These are phyloP conservation scores for Vigna mungo DNA, from an alignment of 306 rosid species.

Conservation along the genomic window DNA sequence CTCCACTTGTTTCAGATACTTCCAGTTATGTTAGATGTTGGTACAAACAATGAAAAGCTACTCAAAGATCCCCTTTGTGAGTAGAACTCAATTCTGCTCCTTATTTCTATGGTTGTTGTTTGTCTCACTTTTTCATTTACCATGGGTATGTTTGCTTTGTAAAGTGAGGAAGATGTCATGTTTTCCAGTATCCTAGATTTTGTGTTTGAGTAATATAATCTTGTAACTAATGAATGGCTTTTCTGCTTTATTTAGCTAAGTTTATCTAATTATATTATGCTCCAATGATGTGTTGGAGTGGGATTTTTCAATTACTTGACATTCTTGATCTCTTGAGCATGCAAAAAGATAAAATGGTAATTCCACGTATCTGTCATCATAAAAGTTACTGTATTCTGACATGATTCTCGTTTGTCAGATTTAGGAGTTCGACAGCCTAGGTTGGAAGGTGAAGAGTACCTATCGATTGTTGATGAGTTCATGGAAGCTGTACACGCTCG, in stretches of 20 bases:
- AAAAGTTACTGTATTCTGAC: conserved; percentile 49
- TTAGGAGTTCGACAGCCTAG: conserved; percentile 89
- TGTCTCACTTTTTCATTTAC: conserved; percentile 20
- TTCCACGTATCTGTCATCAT: conserved; percentile 39
- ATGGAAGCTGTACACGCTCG: conserved; percentile 84
- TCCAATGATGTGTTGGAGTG: conserved; percentile 4
- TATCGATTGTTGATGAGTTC: conserved; percentile 86
- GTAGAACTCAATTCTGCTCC: conserved; percentile 44
- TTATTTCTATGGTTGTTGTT: conserved; percentile 12
- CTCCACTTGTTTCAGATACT: conserved; percentile 66
- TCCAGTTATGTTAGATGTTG: conserved; percentile 91
- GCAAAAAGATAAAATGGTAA: conserved; percentile 18
- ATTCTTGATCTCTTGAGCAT: conserved; percentile 29
- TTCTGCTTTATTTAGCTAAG: conserved; percentile 30
- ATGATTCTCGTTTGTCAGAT: conserved; percentile 68
- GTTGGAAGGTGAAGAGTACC: conserved; percentile 91
- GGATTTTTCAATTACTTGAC: conserved; percentile 19
- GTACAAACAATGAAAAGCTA: conserved; percentile 83
- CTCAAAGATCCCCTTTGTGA: conserved; percentile 85
- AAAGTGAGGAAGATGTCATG: conserved; percentile 18
- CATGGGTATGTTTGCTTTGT: conserved; percentile 38
- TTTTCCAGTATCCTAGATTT: conserved; percentile 20
- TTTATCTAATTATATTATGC: conserved; percentile 7
- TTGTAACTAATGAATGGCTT: conserved; percentile 8
- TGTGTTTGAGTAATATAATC: conserved; percentile 20